These are phyloP conservation scores for Nothophytophthora sp. DNA, from an alignment of 352 stramenopile species.

Conservation along the genomic window DNA sequence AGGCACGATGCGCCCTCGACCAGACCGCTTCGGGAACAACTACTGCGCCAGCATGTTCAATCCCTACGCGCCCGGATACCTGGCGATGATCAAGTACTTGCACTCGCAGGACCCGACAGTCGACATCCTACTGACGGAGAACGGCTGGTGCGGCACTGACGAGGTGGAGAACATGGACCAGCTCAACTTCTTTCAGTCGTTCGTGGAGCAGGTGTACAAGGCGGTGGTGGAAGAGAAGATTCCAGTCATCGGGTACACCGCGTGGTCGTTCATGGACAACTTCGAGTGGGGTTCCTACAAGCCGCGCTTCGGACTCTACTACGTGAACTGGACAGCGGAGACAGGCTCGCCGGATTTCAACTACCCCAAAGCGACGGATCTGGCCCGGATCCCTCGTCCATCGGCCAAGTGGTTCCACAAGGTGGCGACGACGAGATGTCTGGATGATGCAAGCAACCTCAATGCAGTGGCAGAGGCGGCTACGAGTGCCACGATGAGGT, in stretches of 20 bases:
- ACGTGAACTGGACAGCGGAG: constrained; percentile 54
- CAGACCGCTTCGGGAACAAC: constrained; percentile 34
- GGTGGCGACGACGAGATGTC: constrained; percentile 24
- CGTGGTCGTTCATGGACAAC: constrained; percentile 43
- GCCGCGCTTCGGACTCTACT: constrained; percentile 60
- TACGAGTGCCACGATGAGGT: neutral
- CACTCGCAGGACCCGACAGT: constrained; percentile 37
- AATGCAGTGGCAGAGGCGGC: neutral
- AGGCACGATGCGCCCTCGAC: constrained; percentile 43
- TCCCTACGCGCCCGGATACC: constrained; percentile 40
- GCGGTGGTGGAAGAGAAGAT: constrained; percentile 41
- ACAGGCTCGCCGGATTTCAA: constrained; percentile 25
- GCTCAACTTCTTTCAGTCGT: constrained; percentile 40
- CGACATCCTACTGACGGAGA: constrained; percentile 46
- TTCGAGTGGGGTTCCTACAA: constrained; percentile 48
- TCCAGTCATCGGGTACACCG: constrained; percentile 33
- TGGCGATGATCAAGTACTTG: constrained; percentile 39
- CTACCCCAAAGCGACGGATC: constrained; percentile 28
- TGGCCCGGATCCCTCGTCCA: constrained; percentile 32
- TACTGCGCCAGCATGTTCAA: constrained; percentile 41
- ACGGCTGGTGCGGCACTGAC: constrained; percentile 46
- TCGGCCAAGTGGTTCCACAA: constrained; percentile 41
- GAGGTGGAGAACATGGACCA: constrained; percentile 44
- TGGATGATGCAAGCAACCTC: constrained; percentile 7
- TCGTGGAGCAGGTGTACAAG: constrained; percentile 41